These are phyloP conservation scores for Petunia hybrid DNA, from an alignment of 305 asterid genomes.

Conservation along the genomic window DNA sequence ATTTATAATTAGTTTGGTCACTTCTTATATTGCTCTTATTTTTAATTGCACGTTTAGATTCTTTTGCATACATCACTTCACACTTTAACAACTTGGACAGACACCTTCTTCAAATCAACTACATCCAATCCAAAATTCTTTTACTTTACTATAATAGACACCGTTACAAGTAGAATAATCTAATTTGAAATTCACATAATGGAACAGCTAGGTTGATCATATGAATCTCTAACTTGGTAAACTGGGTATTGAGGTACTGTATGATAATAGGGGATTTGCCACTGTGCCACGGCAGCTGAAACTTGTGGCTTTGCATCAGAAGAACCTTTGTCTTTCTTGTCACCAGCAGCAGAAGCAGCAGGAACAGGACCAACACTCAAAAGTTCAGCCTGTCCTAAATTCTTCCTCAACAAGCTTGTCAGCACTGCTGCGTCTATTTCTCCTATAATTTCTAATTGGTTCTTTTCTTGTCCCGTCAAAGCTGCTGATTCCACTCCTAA, in stretches of 20 bases:
- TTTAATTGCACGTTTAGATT: background rate
- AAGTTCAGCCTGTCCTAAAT: conserved; percentile 18
- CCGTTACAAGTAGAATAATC: background rate
- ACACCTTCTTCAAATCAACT: background rate
- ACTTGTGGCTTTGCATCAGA: background rate
- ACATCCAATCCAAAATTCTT: background rate
- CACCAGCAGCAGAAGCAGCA: background rate
- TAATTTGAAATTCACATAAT: background rate
- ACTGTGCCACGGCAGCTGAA: background rate
- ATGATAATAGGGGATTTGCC: background rate
- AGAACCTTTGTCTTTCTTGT: background rate
- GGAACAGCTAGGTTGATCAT: background rate
- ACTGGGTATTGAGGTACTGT: background rate
- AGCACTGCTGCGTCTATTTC: background rate
- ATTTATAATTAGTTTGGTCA: too few relatives aligned
- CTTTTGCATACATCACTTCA: background rate
- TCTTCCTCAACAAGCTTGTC: background rate
- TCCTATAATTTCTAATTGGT: conserved; percentile 27
- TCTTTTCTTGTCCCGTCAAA: conserved; percentile 10
- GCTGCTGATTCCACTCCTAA: conserved; percentile 31
- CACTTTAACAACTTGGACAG: background rate
- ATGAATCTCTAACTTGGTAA: background rate
- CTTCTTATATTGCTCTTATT: too few relatives aligned
- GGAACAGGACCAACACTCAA: conserved; percentile 17
- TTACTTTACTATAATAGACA: background rate